These are phyloP conservation scores for Pichia sp. DNA, from an alignment of 1,139 yeast genomes.

Conservation along the genomic window DNA sequence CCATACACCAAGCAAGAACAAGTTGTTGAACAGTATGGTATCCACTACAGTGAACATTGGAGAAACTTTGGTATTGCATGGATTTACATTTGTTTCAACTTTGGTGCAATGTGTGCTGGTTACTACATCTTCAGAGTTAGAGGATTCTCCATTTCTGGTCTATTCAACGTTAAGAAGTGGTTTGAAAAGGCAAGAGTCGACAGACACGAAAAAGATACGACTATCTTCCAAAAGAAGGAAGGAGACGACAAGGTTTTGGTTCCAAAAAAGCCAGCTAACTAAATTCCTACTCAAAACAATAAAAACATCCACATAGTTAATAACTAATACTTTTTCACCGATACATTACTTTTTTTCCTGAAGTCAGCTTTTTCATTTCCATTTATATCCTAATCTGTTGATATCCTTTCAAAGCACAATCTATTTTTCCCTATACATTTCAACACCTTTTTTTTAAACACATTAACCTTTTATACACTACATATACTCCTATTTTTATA, in stretches of 20 bases:
- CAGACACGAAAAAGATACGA: slow-evolving; percentile 40
- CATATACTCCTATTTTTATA: not conserved
- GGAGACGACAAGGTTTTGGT: slow-evolving; percentile 36
- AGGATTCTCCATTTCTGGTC: slow-evolving; percentile 20
- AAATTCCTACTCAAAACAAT: not conserved
- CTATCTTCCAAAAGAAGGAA: slow-evolving; percentile 35
- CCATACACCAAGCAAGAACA: slow-evolving; percentile 35
- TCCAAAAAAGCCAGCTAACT: slow-evolving; percentile 18
- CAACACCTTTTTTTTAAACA: slow-evolving; percentile 1
- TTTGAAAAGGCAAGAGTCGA: slow-evolving; percentile 27
- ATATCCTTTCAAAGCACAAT: not conserved
- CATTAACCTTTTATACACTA: not conserved
- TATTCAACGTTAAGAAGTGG: slow-evolving; percentile 24
- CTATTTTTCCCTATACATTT: not conserved
- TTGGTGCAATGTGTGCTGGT: slow-evolving; percentile 37
- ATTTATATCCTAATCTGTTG: slow-evolving; percentile 1
- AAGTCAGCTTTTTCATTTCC: not conserved
- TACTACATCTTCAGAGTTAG: slow-evolving; percentile 30
- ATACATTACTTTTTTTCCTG: not conserved
- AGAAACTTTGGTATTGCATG: slow-evolving; percentile 62
- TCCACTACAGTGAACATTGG: slow-evolving; percentile 53
- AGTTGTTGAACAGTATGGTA: slow-evolving; percentile 39
- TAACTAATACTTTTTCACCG: not conserved
- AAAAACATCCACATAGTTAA: not conserved
- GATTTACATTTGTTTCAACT: slow-evolving; percentile 50